phyloP scores from a whole-genome alignment of 1,284 basidiomycete species.

The Rugosomyces carneus region DNA sequence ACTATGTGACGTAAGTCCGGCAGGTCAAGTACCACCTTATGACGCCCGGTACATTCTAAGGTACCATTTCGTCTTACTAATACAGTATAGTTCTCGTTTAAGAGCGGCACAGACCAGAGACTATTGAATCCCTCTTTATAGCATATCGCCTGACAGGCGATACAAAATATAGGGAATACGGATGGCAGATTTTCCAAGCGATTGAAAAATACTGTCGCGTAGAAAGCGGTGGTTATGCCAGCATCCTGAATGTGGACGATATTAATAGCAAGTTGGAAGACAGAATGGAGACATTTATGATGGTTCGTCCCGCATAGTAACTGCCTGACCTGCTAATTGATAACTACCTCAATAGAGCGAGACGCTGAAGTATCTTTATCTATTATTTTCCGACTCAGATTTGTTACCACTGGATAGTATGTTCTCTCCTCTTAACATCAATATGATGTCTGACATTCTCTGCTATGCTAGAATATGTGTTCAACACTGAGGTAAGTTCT shows the following conservation, averaged over 20 bases:
- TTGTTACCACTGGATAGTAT: constrained; percentile 72
- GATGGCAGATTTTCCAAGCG: constrained; percentile 89
- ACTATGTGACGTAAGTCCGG: constrained; percentile 28
- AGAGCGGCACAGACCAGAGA: constrained; percentile 71
- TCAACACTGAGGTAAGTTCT: constrained; percentile 80
- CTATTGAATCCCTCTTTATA: constrained; percentile 89
- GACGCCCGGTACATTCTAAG: constrained; percentile 91
- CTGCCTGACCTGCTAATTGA: not conserved
- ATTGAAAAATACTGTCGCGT: constrained; percentile 83
- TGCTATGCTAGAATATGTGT: constrained; percentile 78
- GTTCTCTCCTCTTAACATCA: constrained; percentile 23
- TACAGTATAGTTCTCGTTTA: not conserved
- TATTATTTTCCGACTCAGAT: constrained; percentile 80
- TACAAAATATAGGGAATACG: constrained; percentile 73
- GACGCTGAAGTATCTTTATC: constrained; percentile 92
- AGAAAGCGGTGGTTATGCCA: constrained; percentile 78
- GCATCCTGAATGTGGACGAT: constrained; percentile 80
- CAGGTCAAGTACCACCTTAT: constrained; percentile 44
- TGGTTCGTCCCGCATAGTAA: constrained; percentile 39
- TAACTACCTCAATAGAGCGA: constrained; percentile 53
- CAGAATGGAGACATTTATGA: constrained; percentile 95
- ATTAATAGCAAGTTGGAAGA: constrained; percentile 67
- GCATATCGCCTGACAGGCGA: constrained; percentile 88
- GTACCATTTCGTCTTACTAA: constrained; percentile 34
- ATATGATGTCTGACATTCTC: constrained; percentile 1